phyloP scores from a whole-genome alignment of 2,329 filamentous ascomycete genomes.

The Cercospora janseana region DNA sequence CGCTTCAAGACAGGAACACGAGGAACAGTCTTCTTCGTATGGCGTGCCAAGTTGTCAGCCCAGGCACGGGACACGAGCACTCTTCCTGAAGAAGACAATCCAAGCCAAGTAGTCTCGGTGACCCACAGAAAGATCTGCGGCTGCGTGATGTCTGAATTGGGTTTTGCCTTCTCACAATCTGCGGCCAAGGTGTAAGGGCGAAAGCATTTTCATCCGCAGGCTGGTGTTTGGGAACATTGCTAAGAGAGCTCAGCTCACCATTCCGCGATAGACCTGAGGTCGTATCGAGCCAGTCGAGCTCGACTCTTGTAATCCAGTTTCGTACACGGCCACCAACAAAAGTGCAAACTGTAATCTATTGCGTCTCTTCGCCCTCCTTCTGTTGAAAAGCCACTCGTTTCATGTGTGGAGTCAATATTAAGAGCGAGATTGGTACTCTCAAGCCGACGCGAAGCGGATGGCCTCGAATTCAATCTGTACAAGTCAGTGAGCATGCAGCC shows the following conservation, averaged over 20 bases:
- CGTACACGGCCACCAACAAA: not conserved
- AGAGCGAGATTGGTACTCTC: too few species aligned
- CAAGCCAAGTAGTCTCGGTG: too few species aligned
- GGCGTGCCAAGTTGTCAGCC: not conserved
- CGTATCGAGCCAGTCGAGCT: not conserved
- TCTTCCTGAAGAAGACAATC: not conserved
- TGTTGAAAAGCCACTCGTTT: too few species aligned
- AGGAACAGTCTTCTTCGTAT: not conserved
- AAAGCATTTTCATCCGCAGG: not conserved
- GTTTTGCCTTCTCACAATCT: not conserved
- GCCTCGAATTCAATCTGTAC: too few species aligned
- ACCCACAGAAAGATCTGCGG: not conserved
- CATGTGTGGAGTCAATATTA: too few species aligned
- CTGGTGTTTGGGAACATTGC: too few species aligned
- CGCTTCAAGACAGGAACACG: not conserved
- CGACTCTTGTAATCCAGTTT: not conserved
- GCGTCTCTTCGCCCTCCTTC: too few species aligned
- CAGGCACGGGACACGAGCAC: not conserved
- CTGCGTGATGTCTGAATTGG: not conserved
- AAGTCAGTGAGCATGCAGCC: too few species aligned
- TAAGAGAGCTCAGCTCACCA: too few species aligned
- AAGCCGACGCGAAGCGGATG: too few species aligned
- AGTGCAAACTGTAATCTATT: not conserved
- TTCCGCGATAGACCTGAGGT: not conserved
- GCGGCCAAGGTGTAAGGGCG: not conserved